Evolutionary conservation across 805 yeast genomes (phyloP), one percentile per base, ranked within the genome.

Genomic region (Huiozyma naganishii): DNA sequence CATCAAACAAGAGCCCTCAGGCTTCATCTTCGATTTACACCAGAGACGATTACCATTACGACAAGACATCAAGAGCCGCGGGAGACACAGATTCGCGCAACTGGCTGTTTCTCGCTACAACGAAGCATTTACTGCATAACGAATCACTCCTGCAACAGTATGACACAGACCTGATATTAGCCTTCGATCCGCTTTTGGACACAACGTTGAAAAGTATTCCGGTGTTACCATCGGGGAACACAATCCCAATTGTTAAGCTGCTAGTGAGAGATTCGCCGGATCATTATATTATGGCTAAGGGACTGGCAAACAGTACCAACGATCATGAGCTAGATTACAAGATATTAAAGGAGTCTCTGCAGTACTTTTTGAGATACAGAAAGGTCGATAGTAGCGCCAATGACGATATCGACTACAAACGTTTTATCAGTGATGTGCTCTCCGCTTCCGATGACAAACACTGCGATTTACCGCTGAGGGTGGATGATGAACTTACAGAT

Each of bases 231-330:
- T 10, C n/a, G 10, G n/a, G n/a, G 39, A 38, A 29, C 23, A 40
- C 43, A 27, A 58, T 70, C 1, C 80, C 80, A 1, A 55, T 75
- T 27, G 52, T 76, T 6, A 74, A 71, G 51, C 62, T 76, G 7
- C 46, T 76, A 11, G 67, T 71, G 6, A 39, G 61, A 4, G 70
- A 72, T 48, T 69, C 77, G 0, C 65, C 73, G 13, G 74, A 71
- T 37, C 76, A 75, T 56, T 65, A 61, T 38, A 41, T 54, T 8
- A 37, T 62, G 32, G 49, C 46, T 6, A 46, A 50, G 23, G 43
- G 43, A 7, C 40, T 48, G n/a, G 44, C 53, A n/a, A 41, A 48
- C 1, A 48, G 45, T 32, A 13, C 27, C 23, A 27, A 27, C 23
- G 23, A 17, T 17, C 23, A 17, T 17, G 23, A 17, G 23, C 28